Percentiles rank a stretch among this genome's conserved stretches.
These are phyloP conservation scores for Camellia granthamiana DNA, from an alignment of 148 eudicot species.

Conservation along the genomic window DNA sequence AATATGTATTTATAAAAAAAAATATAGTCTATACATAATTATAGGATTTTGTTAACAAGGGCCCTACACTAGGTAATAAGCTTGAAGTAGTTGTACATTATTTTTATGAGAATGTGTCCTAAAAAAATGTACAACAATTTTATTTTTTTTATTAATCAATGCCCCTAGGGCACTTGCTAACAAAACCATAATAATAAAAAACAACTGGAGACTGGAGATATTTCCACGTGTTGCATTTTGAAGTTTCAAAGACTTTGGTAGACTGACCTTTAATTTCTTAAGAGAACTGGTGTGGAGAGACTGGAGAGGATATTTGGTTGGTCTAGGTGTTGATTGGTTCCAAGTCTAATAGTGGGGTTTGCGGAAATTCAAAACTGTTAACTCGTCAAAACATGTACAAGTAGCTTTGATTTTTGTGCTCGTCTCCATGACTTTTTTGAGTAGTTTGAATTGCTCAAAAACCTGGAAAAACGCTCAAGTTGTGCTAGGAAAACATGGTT, in stretches of 20 bases:
- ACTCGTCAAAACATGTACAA: neutral
- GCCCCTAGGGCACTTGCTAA: too few species aligned
- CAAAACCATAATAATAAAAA: too few species aligned
- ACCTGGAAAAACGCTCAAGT: neutral
- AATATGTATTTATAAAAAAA: neutral
- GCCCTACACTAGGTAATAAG: too few species aligned
- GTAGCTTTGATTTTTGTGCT: neutral
- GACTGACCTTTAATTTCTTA: too few species aligned
- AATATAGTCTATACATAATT: too few species aligned
- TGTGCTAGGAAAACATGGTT: neutral
- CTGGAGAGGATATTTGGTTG: neutral
- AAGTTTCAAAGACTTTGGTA: neutral
- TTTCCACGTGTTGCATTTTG: neutral
- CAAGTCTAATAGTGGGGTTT: neutral
- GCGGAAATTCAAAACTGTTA: neutral
- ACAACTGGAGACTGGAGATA: neutral
- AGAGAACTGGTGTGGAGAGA: neutral
- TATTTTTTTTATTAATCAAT: too few species aligned
- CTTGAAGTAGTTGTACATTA: too few species aligned
- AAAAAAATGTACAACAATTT: too few species aligned
- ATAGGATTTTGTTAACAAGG: too few species aligned
- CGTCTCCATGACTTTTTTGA: neutral
- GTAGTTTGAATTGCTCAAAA: neutral
- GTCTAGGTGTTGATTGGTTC: neutral
- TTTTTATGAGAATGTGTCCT: too few species aligned